These are phyloP conservation scores for Cadophora gregata DNA, from an alignment of 2,329 filamentous ascomycete species.

Conservation along the genomic window DNA sequence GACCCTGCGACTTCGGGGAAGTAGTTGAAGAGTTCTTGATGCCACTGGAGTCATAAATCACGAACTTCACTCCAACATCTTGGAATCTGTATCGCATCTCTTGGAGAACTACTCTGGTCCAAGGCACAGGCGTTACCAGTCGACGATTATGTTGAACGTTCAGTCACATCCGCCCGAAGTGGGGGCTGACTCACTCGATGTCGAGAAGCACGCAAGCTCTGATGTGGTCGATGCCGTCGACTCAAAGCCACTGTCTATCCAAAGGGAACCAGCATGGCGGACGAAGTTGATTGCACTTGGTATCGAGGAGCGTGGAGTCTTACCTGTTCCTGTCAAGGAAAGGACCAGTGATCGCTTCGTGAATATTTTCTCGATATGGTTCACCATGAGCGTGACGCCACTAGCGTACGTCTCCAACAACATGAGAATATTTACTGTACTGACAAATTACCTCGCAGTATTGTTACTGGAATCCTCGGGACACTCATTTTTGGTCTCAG, in stretches of 20 bases:
- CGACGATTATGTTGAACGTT: slow-evolving; percentile 12
- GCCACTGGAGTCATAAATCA: background rate
- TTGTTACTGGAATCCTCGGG: slow-evolving; percentile 69
- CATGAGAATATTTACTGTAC: background rate
- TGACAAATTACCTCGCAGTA: slow-evolving; percentile 45
- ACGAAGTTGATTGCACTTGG: slow-evolving; percentile 42
- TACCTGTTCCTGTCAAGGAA: slow-evolving; percentile 60
- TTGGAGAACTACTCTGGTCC: background rate
- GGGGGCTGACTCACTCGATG: slow-evolving; percentile 12
- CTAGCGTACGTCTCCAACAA: slow-evolving; percentile 56
- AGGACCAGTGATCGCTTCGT: slow-evolving; percentile 58
- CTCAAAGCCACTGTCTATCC: slow-evolving; percentile 11
- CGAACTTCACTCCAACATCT: background rate
- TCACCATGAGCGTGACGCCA: slow-evolving; percentile 61
- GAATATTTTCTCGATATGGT: slow-evolving; percentile 66
- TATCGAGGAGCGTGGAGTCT: slow-evolving; percentile 60
- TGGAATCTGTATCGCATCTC: background rate
- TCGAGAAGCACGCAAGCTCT: slow-evolving; percentile 9
- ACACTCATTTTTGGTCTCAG: slow-evolving; percentile 59
- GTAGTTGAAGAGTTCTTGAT: background rate
- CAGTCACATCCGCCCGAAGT: slow-evolving; percentile 1
- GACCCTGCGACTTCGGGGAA: background rate
- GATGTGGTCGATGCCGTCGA: slow-evolving; percentile 13
- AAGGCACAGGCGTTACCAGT: too few species aligned
- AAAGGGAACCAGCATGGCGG: background rate